Conservation (phyloP, 441 rosid genomes). For the Erodium texanum region DNA sequence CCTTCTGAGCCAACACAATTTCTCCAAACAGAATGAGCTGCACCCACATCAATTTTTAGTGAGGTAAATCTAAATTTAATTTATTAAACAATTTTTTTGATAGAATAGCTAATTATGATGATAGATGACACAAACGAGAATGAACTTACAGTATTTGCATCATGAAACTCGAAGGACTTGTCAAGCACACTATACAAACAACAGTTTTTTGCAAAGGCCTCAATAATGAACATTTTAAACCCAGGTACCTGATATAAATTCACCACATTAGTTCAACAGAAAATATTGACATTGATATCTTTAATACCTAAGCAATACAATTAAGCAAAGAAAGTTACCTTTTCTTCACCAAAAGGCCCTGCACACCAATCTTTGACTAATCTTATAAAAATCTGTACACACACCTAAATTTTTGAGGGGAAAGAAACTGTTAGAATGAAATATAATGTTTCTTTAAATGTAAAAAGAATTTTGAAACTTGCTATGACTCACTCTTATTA, state of each 20-base stretch:
- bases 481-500: background rate
- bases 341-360: constrained; percentile 20
- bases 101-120: background rate
- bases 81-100: too few relatives aligned
- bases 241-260: constrained; percentile 21
- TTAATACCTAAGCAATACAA: background rate
- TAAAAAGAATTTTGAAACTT: background rate
- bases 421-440: background rate
- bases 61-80: background rate
- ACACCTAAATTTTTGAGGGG: constrained; percentile 9
- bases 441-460: background rate
- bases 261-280: constrained; percentile 1
- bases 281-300: background rate
- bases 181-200: constrained; percentile 26
- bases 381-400: constrained; percentile 25
- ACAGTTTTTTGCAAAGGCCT: constrained; percentile 21
- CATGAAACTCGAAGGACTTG: constrained; percentile 25
- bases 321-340: constrained; percentile 14
- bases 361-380: constrained; percentile 24
- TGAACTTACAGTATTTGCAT: constrained; percentile 26
- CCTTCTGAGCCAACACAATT: constrained; percentile 24
- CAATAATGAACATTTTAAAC: constrained; percentile 18
- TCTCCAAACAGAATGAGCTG: constrained; percentile 28
- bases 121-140: background rate
- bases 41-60: background rate